These are phyloP conservation scores for Asterochloris sp. DNA, from an alignment of 139 green algal species.

Conservation along the genomic window DNA sequence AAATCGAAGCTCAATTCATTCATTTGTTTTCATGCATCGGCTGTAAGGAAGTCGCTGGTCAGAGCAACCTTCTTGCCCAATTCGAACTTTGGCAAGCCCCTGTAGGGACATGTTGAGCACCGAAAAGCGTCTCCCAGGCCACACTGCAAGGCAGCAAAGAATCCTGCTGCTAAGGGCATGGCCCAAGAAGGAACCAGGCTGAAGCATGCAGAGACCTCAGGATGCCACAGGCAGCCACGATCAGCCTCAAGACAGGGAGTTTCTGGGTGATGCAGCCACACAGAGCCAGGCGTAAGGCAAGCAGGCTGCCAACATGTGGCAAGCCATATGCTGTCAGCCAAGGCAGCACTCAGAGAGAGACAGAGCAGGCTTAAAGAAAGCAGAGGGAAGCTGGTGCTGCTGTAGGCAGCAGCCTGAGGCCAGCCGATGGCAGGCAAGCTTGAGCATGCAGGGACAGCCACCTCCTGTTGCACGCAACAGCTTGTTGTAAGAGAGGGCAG, in stretches of 20 bases:
- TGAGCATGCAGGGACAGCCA: not conserved
- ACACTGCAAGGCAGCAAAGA: constrained; percentile 62
- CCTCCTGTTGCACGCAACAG: not conserved
- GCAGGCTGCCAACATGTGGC: no score
- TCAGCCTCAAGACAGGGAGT: not conserved
- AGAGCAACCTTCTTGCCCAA: constrained; percentile 84
- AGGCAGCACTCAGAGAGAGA: not conserved
- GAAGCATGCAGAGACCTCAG: not conserved
- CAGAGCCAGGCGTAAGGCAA: not conserved
- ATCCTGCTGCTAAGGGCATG: not conserved
- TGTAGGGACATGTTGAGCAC: constrained; percentile 91
- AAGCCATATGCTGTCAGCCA: not conserved
- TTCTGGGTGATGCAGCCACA: not conserved
- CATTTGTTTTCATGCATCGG: constrained; percentile 43
- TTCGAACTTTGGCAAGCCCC: constrained; percentile 90
- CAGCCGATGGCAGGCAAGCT: not conserved
- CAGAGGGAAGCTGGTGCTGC: no score
- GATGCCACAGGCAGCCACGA: not conserved
- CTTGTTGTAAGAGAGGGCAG: not conserved
- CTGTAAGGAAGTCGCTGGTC: constrained; percentile 59
- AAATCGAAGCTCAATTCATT: constrained; percentile 11
- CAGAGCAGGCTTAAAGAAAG: not conserved
- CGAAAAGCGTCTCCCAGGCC: constrained; percentile 93
- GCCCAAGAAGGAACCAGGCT: no score
- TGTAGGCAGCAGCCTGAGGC: no score